phyloP scores from a whole-genome alignment of 2,329 filamentous ascomycete genomes.

The Aspergillus fumigatus region DNA sequence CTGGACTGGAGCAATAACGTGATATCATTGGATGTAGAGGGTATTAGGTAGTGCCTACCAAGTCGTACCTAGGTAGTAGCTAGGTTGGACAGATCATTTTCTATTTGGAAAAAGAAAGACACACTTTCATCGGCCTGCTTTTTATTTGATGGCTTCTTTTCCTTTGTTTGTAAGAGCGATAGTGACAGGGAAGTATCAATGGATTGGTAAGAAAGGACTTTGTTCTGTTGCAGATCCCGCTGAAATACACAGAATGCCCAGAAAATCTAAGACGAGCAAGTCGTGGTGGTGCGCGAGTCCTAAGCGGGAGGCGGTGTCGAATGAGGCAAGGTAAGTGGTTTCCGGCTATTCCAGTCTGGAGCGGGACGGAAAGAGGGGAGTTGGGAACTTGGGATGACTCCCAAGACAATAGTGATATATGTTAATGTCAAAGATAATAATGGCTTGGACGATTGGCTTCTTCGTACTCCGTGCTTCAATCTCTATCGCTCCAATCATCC shows the following conservation, averaged over 20 bases:
- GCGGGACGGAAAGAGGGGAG: not conserved
- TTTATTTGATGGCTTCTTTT: not conserved
- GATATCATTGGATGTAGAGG: constrained; percentile 25
- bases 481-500: not conserved
- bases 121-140: constrained; percentile 24
- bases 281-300: not conserved
- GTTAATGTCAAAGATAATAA: not conserved
- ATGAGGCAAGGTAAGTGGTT: not conserved
- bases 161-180: not conserved
- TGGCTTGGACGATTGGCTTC: not conserved
- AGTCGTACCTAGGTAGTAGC: not conserved
- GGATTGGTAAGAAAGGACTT: not conserved
- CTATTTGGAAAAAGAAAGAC: constrained; percentile 7
- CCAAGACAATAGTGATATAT: too few species aligned
- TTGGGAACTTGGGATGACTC: not conserved
- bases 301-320: not conserved
- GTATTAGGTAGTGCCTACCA: not conserved
- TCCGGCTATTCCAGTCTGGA: not conserved
- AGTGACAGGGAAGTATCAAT: not conserved
- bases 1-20: constrained; percentile 11
- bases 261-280: too few species aligned
- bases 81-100: not conserved
- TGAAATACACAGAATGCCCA: not conserved
- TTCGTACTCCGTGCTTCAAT: not conserved
- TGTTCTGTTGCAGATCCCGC: not conserved